A percentile compares a stretch with the other conserved stretches of the same genome.
Conservation (phyloP, 495 filamentous ascomycete species). For the Penicillium waksmanii region DNA sequence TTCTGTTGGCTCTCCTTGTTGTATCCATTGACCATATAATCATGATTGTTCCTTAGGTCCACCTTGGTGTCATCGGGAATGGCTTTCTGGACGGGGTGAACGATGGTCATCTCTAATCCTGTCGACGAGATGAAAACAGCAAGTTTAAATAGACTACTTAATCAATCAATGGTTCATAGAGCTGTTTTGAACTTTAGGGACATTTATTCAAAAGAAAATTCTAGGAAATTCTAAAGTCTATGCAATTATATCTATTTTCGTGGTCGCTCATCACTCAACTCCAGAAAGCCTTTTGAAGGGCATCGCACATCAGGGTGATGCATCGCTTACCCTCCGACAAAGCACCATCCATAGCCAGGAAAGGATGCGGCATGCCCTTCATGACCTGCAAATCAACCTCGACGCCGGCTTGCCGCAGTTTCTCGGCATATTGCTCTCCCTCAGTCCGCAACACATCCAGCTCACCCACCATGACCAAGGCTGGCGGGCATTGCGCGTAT, state of each 20-base stretch:
- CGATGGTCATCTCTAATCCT: no score
- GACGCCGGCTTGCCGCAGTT: conserved; percentile 54
- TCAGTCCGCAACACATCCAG: conserved; percentile 58
- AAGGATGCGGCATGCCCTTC: conserved; percentile 66
- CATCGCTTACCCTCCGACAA: conserved; percentile 56
- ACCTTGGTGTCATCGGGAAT: no score
- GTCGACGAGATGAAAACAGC: no score
- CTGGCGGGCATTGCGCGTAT: conserved; percentile 52
- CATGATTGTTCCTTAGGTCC: no score
- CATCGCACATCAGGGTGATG: conserved; percentile 58
- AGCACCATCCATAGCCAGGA: conserved; percentile 62
- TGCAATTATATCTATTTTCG: conserved; percentile 8
- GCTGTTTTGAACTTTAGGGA: not conserved
- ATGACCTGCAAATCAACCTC: conserved; percentile 59
- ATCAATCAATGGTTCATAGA: no score
- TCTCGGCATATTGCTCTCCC: conserved; percentile 52
- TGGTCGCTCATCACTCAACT: conserved; percentile 5
- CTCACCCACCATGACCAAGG: conserved; percentile 59
- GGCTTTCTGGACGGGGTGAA: no score
- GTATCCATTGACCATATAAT: no score
- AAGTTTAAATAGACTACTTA: no score
- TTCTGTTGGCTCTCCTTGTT: no score
- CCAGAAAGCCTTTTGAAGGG: conserved; percentile 51
- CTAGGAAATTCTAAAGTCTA: conserved; percentile 10
- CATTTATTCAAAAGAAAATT: not conserved